These are phyloP conservation scores for Escovopsis sp. DNA, from an alignment of 2,329 filamentous ascomycete species.

Conservation along the genomic window DNA sequence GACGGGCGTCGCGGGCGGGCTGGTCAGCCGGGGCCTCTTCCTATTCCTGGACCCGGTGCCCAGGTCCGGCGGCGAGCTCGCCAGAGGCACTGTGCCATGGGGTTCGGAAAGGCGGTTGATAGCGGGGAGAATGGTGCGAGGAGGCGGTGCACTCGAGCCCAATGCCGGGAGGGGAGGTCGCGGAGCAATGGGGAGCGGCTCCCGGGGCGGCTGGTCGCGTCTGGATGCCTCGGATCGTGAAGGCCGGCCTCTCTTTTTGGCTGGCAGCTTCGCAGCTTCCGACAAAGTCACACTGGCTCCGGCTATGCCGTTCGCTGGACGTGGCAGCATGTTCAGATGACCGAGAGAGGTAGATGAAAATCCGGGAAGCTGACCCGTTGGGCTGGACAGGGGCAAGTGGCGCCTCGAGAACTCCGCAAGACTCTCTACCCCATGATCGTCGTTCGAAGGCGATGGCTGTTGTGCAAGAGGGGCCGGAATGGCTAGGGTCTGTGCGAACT, in stretches of 20 bases:
- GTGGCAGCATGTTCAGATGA: conserved; percentile 10
- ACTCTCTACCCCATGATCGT: conserved; percentile 2
- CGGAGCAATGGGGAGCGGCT: conserved; percentile 19
- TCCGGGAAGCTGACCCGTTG: background rate
- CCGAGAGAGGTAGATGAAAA: conserved; percentile 2
- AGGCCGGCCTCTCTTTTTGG: conserved; percentile 27
- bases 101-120: background rate
- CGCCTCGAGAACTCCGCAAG: conserved; percentile 2
- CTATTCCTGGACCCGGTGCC: conserved; percentile 1
- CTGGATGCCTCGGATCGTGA: conserved; percentile 27
- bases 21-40: conserved; percentile 2
- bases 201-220: conserved; percentile 14
- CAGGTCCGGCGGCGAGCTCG: background rate
- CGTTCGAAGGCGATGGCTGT: conserved; percentile 2
- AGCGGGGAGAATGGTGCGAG: conserved; percentile 7
- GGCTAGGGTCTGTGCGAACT: conserved; percentile 23
- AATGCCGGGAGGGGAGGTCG: conserved; percentile 9
- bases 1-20: background rate
- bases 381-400: background rate
- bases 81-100: background rate
- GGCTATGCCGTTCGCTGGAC: conserved; percentile 8
- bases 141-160: conserved; percentile 1
- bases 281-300: conserved; percentile 3
- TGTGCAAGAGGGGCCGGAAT: conserved; percentile 11
- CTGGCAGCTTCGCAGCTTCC: conserved; percentile 2